phyloP scores from a whole-genome alignment of 1,284 basidiomycete species.

The Retiboletus fuscus region DNA sequence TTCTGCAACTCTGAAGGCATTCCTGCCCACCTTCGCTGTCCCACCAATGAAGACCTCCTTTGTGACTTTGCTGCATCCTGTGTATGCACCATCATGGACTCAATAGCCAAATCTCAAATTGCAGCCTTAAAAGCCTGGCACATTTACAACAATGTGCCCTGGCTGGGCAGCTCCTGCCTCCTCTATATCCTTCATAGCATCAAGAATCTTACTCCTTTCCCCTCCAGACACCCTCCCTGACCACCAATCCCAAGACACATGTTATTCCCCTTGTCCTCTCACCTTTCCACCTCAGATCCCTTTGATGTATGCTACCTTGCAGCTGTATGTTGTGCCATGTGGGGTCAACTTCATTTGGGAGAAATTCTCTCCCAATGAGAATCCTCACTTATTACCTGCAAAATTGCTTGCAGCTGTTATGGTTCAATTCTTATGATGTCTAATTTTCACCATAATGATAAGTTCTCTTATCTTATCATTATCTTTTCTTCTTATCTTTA shows the following conservation, averaged over 20 bases:
- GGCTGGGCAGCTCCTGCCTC: neutral
- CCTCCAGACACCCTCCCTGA: neutral
- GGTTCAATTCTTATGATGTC: too few relatives aligned
- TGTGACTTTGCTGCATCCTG: conserved; percentile 11
- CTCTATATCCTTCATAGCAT: conserved; percentile 8
- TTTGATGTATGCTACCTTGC: conserved; percentile 10
- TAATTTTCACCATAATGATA: too few relatives aligned
- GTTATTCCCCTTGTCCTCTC: neutral
- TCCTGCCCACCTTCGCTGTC: neutral
- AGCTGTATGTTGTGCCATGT: conserved; percentile 10
- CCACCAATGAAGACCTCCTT: conserved; percentile 8
- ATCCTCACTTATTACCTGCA: neutral
- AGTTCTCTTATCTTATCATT: too few relatives aligned
- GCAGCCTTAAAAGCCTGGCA: conserved; percentile 22
- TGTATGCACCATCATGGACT: neutral
- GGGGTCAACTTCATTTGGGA: conserved; percentile 8
- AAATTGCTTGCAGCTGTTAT: neutral
- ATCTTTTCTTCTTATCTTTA: too few relatives aligned
- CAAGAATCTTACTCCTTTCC: neutral
- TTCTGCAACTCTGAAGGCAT: neutral
- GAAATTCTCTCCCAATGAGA: conserved; percentile 22
- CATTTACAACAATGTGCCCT: conserved; percentile 12
- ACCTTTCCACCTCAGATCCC: neutral
- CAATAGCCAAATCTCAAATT: neutral
- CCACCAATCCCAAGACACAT: conserved; percentile 10